phyloP scores from a whole-genome alignment of 1,284 basidiomycete genomes.

The Trichosporon faecale region DNA sequence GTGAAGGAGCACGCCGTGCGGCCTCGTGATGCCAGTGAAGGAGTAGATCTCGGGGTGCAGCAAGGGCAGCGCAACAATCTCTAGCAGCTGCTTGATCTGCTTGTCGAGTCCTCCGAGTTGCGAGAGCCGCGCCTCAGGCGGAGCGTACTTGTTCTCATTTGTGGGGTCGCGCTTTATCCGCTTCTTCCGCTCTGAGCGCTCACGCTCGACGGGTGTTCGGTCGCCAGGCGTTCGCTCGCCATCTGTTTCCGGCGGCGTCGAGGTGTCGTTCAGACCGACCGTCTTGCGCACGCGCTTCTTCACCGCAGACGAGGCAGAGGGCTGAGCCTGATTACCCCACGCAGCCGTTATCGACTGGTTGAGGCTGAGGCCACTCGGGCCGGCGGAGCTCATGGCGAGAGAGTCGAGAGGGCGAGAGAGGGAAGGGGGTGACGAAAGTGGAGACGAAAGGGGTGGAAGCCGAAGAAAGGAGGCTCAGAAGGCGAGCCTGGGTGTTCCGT shows the following conservation, averaged over 20 bases:
- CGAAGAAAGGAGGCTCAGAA: background rate
- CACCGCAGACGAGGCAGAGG: background rate
- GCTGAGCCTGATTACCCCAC: slow-evolving; percentile 31
- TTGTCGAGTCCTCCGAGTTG: slow-evolving; percentile 83
- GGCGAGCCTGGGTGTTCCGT: no score
- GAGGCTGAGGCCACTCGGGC: slow-evolving; percentile 24
- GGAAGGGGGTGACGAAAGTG: no score
- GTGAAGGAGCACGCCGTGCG: slow-evolving; percentile 88
- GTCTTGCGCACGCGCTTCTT: slow-evolving; percentile 24
- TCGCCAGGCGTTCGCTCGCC: slow-evolving; percentile 6
- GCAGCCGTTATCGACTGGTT: slow-evolving; percentile 47
- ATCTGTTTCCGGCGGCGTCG: slow-evolving; percentile 14
- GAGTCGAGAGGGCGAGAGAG: no score
- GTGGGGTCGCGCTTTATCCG: slow-evolving; percentile 22
- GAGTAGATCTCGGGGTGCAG: slow-evolving; percentile 93
- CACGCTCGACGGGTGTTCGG: slow-evolving; percentile 3
- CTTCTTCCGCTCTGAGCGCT: slow-evolving; percentile 3
- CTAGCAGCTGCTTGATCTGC: slow-evolving; percentile 88
- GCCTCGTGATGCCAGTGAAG: slow-evolving; percentile 87
- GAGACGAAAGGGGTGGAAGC: background rate
- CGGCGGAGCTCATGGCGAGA: slow-evolving; percentile 25
- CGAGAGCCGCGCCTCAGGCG: slow-evolving; percentile 57
- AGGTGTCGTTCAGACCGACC: slow-evolving; percentile 23
- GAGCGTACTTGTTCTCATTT: slow-evolving; percentile 42
- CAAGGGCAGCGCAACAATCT: slow-evolving; percentile 90